These are phyloP conservation scores for Gracilariopsis chorda DNA, from an alignment of 23 red algal species.

Conservation along the genomic window DNA sequence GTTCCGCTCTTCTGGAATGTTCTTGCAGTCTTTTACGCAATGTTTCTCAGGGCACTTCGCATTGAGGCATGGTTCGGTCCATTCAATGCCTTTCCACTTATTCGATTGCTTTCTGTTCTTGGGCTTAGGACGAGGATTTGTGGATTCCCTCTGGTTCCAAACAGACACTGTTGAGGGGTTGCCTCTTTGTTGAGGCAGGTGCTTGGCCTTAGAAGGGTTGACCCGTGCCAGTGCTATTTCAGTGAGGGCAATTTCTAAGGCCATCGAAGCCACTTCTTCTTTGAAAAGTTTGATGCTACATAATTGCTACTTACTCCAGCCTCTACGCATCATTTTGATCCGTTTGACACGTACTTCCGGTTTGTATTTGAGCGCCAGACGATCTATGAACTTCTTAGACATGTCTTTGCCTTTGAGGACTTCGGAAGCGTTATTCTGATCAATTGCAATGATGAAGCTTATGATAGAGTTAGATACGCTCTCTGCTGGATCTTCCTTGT, in stretches of 20 bases:
- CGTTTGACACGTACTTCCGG: neutral
- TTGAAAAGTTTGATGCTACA: neutral
- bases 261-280: neutral
- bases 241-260: neutral
- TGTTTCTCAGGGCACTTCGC: neutral
- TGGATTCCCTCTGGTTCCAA: too few relatives aligned
- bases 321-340: neutral
- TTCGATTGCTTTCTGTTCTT: neutral
- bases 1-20: neutral
- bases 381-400: too few relatives aligned
- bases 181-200: neutral
- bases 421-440: too few relatives aligned
- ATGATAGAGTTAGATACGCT: too few relatives aligned
- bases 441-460: too few relatives aligned
- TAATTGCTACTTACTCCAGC: neutral
- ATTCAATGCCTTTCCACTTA: neutral
- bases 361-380: neutral
- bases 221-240: neutral
- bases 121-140: neutral
- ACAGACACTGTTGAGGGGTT: too few relatives aligned
- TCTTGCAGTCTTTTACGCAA: neutral
- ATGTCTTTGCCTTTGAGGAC: too few relatives aligned
- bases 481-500: too few relatives aligned
- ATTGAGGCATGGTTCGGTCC: neutral
- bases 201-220: neutral